Evolutionary conservation across 2,329 filamentous ascomycete genomes (phyloP).

Genomic region (Colletotrichum horii): DNA sequence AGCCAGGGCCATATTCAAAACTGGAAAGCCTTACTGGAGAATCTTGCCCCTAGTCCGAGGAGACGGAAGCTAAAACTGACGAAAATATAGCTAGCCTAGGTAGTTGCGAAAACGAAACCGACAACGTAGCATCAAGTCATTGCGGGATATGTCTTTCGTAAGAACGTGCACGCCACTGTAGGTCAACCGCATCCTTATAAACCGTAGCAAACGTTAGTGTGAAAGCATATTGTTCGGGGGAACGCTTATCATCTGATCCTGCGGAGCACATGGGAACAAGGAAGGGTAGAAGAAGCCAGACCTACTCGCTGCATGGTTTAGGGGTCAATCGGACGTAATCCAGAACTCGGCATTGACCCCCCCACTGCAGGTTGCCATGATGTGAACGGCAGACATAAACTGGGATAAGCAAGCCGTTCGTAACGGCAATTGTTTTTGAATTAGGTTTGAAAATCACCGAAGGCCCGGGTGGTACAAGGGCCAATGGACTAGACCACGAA

Average conservation of each 20-base stretch:
- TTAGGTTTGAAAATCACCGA: too few species aligned
- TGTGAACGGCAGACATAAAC: too few species aligned
- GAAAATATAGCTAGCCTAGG: neutral
- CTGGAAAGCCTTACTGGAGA: neutral
- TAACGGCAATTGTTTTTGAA: too few species aligned
- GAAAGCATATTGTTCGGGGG: neutral
- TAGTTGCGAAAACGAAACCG: neutral
- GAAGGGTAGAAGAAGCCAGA: neutral
- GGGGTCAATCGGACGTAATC: neutral
- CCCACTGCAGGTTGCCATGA: too few species aligned
- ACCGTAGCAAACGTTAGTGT: neutral
- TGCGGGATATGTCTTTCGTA: neutral
- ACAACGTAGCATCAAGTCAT: neutral
- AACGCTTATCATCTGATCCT: neutral
- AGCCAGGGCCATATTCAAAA: accelerated
- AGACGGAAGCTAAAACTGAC: neutral
- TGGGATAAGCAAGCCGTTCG: too few species aligned
- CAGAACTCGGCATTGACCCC: neutral
- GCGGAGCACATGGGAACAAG: neutral
- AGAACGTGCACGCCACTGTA: neutral
- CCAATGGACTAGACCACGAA: too few species aligned
- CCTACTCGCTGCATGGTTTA: neutral
- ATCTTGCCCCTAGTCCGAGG: neutral
- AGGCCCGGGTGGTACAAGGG: too few species aligned
- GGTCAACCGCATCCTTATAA: neutral